Percentiles rank a stretch among this genome's conserved stretches.
Evolutionary conservation across 176 grass and related monocot species (phyloP).

Genomic region (Oryza officinalis): DNA sequence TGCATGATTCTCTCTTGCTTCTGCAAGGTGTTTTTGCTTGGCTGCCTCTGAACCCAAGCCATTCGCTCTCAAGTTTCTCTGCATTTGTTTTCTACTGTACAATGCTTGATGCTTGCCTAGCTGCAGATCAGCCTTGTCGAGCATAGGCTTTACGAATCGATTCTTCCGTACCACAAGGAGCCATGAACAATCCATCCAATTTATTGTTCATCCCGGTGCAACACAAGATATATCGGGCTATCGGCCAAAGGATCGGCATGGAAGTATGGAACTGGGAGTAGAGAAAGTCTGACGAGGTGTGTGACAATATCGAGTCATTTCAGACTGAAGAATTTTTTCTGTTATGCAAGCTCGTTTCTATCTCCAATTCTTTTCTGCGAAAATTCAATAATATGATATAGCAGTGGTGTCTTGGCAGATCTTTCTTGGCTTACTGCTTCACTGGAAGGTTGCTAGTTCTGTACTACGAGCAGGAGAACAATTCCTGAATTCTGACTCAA

Average conservation of each 20-base stretch:
- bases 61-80: background rate
- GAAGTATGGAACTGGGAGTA: background rate
- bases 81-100: constrained; percentile 21
- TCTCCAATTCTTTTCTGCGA: too few relatives aligned
- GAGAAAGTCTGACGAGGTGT: background rate
- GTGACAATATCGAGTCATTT: background rate
- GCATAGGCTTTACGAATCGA: constrained; percentile 20
- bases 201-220: background rate
- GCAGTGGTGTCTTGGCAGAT: background rate
- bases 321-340: too few relatives aligned
- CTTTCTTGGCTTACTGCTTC: constrained; percentile 26
- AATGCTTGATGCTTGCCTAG: constrained; percentile 27
- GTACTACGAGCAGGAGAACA: background rate
- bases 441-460: background rate
- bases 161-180: constrained; percentile 38
- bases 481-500: constrained; percentile 26
- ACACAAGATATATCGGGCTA: background rate
- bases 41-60: background rate
- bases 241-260: background rate
- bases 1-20: constrained; percentile 7
- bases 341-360: too few relatives aligned
- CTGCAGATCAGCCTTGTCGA: background rate
- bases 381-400: too few relatives aligned
- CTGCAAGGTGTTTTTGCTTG: background rate
- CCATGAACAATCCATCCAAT: constrained; percentile 31